phyloP scores from a whole-genome alignment of 495 filamentous ascomycete species.

The Talaromyces stipitatus region DNA sequence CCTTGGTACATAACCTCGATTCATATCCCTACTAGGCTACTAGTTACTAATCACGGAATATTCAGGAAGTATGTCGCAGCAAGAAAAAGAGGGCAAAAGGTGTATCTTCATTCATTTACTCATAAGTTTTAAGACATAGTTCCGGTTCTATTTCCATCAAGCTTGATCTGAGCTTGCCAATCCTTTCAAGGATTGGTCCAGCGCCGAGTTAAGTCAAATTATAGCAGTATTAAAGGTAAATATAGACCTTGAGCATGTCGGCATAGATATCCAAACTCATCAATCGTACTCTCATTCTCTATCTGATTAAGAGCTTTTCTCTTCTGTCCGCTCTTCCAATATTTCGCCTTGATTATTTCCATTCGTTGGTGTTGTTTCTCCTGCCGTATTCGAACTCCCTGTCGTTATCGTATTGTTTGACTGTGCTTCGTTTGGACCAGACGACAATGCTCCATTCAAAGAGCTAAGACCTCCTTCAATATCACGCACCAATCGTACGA shows the following conservation, averaged over 20 bases:
- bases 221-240: too few relatives aligned
- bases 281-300: not conserved
- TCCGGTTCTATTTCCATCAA: too few relatives aligned
- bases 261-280: too few relatives aligned
- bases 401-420: not conserved
- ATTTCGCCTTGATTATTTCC: slow-evolving; percentile 13
- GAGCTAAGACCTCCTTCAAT: slow-evolving; percentile 63
- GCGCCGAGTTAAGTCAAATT: too few relatives aligned
- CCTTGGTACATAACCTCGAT: not conserved
- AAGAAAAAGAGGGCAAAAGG: not conserved
- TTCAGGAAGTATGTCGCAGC: not conserved
- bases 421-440: slow-evolving; percentile 9
- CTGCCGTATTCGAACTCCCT: slow-evolving; percentile 17
- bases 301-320: not conserved
- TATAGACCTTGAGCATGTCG: too few relatives aligned
- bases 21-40: too few relatives aligned
- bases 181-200: too few relatives aligned
- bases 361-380: slow-evolving; percentile 22
- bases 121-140: too few relatives aligned
- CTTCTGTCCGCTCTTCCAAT: not conserved
- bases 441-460: slow-evolving; percentile 33
- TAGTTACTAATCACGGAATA: not conserved
- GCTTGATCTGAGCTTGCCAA: too few relatives aligned
- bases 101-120: not conserved
- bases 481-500: slow-evolving; percentile 86